Conservation (phyloP, 805 yeast genomes). For the Suhomyces sp. region DNA sequence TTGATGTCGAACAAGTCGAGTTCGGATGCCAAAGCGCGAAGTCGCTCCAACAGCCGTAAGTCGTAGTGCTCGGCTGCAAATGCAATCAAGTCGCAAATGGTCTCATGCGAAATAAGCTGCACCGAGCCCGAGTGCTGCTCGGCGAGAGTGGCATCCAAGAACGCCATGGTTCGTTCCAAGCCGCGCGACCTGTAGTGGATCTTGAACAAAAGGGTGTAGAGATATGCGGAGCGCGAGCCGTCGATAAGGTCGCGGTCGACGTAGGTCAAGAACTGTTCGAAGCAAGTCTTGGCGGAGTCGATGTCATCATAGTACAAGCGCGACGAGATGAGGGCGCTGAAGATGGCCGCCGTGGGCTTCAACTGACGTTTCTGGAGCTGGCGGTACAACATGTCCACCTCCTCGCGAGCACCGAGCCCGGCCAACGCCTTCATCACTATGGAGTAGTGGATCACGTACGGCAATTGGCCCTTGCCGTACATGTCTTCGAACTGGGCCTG, state of each 20-base stretch:
- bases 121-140: constrained; percentile 12
- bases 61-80: constrained; percentile 21
- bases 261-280: constrained; percentile 20
- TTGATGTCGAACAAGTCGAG: constrained; percentile 19
- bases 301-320: constrained; percentile 35
- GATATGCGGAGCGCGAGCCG: constrained; percentile 16
- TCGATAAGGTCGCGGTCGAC: constrained; percentile 14
- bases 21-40: constrained; percentile 17
- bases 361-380: constrained; percentile 45
- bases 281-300: constrained; percentile 30
- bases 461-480: constrained; percentile 52
- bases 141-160: constrained; percentile 21
- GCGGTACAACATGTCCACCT: constrained; percentile 49
- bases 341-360: constrained; percentile 43
- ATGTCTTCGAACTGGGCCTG: constrained; percentile 55
- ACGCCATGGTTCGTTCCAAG: constrained; percentile 23
- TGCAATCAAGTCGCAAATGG: constrained; percentile 16
- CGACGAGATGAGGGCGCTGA: constrained; percentile 45
- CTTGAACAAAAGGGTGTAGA: constrained; percentile 29
- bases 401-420: constrained; percentile 42
- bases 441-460: constrained; percentile 53
- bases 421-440: constrained; percentile 63
- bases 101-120: constrained; percentile 15
- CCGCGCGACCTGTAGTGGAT: constrained; percentile 24
- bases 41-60: constrained; percentile 15